These are phyloP conservation scores for Tirmania nivea DNA, from an alignment of 495 filamentous ascomycete species.

Conservation along the genomic window DNA sequence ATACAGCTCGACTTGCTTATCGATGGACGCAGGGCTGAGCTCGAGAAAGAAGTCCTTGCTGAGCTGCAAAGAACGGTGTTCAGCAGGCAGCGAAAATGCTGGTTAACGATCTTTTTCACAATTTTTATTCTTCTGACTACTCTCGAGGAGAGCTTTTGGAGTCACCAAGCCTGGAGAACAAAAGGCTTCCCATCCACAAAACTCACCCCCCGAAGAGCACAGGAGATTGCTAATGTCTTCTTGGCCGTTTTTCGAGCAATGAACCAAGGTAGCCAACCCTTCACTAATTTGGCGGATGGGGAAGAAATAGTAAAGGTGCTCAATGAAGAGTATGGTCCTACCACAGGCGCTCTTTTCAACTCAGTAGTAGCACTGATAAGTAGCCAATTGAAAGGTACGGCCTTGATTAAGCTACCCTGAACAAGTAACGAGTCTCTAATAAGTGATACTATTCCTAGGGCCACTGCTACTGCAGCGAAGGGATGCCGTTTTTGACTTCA, in stretches of 20 bases:
- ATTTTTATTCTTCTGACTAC: conserved; percentile 15
- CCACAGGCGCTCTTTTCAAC: not conserved
- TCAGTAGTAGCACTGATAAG: not conserved
- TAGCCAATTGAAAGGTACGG: too few species aligned
- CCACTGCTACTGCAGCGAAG: not conserved
- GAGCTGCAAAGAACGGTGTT: conserved; percentile 19
- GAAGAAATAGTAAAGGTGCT: not conserved
- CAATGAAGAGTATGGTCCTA: not conserved
- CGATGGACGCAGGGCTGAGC: conserved; percentile 18
- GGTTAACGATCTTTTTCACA: conserved; percentile 18
- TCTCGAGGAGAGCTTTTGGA: conserved; percentile 18
- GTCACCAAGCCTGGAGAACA: conserved; percentile 1
- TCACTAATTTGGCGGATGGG: not conserved
- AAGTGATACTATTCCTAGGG: not conserved
- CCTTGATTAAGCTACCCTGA: not conserved
- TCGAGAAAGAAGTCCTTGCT: conserved; percentile 18
- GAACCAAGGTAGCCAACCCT: not conserved
- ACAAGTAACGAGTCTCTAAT: not conserved
- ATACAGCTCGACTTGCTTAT: conserved; percentile 18
- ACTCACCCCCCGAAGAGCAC: not conserved
- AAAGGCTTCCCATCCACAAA: not conserved
- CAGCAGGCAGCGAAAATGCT: conserved; percentile 18
- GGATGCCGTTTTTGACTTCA: not conserved
- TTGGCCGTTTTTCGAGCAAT: not conserved
- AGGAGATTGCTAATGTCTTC: not conserved